Conservation (phyloP, 345 rosid species). For the Bruguiera sexangula region DNA sequence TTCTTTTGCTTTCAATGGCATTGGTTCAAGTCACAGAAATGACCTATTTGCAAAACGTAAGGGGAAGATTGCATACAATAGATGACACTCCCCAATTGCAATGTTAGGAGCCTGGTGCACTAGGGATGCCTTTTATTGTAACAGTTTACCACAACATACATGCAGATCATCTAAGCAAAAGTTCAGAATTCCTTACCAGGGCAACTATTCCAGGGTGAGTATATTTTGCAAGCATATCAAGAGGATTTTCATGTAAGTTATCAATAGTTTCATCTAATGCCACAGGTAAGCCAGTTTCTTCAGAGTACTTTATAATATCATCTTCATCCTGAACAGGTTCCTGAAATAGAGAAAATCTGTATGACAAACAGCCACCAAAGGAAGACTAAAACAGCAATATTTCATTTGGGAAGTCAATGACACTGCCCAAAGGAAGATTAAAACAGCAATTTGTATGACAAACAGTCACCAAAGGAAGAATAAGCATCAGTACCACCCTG, state of each 20-base stretch:
- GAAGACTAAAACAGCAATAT: not conserved
- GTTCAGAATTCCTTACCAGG: slow-evolving; percentile 50
- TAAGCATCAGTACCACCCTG: not conserved
- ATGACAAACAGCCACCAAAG: slow-evolving; percentile 2
- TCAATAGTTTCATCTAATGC: slow-evolving; percentile 91
- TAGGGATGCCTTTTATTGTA: not conserved
- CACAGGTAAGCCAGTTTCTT: slow-evolving; percentile 85
- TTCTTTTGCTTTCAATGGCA: not conserved
- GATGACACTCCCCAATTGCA: too few relatives aligned
- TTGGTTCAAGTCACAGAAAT: not conserved
- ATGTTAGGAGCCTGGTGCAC: too few relatives aligned
- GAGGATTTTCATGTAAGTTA: slow-evolving; percentile 48
- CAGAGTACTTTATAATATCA: slow-evolving; percentile 77
- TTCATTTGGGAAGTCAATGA: not conserved
- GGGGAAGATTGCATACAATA: too few relatives aligned
- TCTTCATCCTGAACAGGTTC: slow-evolving; percentile 77
- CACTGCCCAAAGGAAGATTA: too few relatives aligned
- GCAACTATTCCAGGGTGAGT: slow-evolving; percentile 80
- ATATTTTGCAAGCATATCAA: slow-evolving; percentile 54
- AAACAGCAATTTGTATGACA: too few relatives aligned
- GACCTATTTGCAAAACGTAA: too few relatives aligned
- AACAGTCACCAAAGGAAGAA: too few relatives aligned
- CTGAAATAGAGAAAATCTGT: slow-evolving; percentile 37
- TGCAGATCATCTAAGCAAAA: slow-evolving; percentile 5
- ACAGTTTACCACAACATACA: slow-evolving; percentile 5